Base-by-base conservation (phyloP, 495 filamentous ascomycete genomes). In the Penicillium waksmanii region DNA sequence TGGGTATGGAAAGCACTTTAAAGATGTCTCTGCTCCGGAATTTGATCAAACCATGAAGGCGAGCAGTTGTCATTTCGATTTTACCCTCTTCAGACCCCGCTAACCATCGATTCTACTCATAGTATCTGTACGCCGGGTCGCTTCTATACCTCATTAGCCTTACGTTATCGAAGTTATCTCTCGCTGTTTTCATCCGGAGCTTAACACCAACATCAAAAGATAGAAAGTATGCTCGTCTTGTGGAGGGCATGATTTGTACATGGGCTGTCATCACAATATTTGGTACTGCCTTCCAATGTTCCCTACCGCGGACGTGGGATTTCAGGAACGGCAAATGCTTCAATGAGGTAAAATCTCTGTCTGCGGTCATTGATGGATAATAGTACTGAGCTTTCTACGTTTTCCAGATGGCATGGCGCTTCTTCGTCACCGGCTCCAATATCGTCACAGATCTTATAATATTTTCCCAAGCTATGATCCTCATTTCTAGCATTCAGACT, bases 1-100 rank as follows among this genome's bases (percentile, higher is more conserved):
- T 18, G 71, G 71, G 1, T 71, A 73, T 62, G 71, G 71, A 31
- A 53, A 65, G 12, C 68, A 66, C 53, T 61, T 48, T 8, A 49
- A 51, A 25, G 57, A 60, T 18, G 55, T 73, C 19, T 61, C 58
- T 3, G 31, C 13, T 3, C 4, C 34, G 9, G 27, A 61, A 36
- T 60, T 71, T 40, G 55, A 71, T 5, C 17, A 55, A 11, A 61
- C 69, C 13, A 71, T 71, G 71, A 71, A 73, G 53, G 71, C 70
- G 35, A 27, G 66, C n/a, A 18, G 42, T 44, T 33, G 19, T 13
- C 52, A 4, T n/a, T 38, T 17, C 34, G 13, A 47, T 10, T 3
- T 6, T 9, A 31, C 6, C 1, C 27, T 31, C 27, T 9, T 6
- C 27, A 31, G 8, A 31, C 27, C 12, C 15, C 18, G n/a, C 44